Base-by-base conservation (phyloP, 257 asterid species). In the Solanum ossicruentum region DNA sequence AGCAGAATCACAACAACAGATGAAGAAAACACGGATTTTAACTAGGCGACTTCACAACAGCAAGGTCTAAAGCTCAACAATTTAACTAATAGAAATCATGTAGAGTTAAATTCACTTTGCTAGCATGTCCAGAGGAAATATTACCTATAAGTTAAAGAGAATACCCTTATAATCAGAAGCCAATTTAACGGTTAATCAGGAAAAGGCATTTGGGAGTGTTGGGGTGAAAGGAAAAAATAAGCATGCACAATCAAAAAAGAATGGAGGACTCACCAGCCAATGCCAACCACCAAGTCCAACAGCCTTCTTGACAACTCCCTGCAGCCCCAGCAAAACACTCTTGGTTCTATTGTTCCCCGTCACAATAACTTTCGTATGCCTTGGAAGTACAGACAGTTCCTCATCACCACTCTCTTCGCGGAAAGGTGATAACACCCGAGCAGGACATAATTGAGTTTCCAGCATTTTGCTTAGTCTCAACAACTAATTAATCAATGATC, bases 241-340 rank as follows among this genome's bases (percentile, higher is more conserved):
- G 23, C 4, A 82, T 21, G 47, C 5, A 82, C 23, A 13, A 7
- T 51, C 17, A 47, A 78, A 79, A 57, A 83, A 82, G 78, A 36
- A 56, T 51, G 83, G 81, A 80, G 56, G 12, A 15, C 79, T 81
- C 93, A 94, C 98, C 98, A 96, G 97, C 99, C 99, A 96, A 92
- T 96, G 99, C 99, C 99, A 93, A 84, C 98, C 98, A 81, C 99
- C 99, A 88, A 96, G 98, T 15, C 99, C 98, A 88, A 96, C 98
- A 87, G 99, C 98, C 85, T 96, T 96, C 96, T 96, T 96, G 87
- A 96, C 99, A 69, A 94, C 97, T 55, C 99, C 99, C 92, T 94
- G 98, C 88, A 96, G 89, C 32, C 99, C 99, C 57, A 96, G 97
- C 92, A 96, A 91, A 86, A 96, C 97, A 84, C 98, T 94, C 91